Base-by-base conservation (phyloP, 257 asterid species). In the Striga asiatica region DNA sequence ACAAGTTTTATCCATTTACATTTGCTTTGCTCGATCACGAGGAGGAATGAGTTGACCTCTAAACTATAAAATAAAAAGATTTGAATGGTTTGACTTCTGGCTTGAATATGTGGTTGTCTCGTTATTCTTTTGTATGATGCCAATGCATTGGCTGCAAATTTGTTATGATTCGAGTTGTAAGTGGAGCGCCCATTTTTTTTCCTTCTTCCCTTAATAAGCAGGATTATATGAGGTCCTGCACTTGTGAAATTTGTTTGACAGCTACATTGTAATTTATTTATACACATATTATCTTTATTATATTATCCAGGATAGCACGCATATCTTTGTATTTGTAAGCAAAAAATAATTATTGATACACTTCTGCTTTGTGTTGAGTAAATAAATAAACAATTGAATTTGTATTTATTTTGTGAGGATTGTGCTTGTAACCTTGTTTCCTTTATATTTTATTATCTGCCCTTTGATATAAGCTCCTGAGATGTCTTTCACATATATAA, bases 1-100 rank as follows among this genome's bases (percentile, higher is more conserved):
- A 87, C 86, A 84, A 87, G 69, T 91, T 91, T 63, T 52, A 39
- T 13, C 98, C 98, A 0, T 91, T 84, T 75, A 67, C 97, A 4
- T 91, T 91, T 66, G 54, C 71, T 22, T 61, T 71, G 65, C 65
- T 76, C 31, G 71, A 64, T 17, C 65, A 53, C 0, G 98, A 91
- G 9, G 97, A 91, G 54, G 97, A 91, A 56, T 89, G 80, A 85
- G 54, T 32, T 27, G 57, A 9, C 62, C 6, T 32, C 17, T 25
- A 12, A 46, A 51, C 50, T 19, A 47, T 29, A 42, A 48, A 25
- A 54, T 17, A 64, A 76, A 59, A 64, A 42, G 43, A 38, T 67
- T 51, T 61, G 66, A 65, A 43, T 34, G 71, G n/a, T n/a, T 65
- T 58, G 62, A 54, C 39, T 70, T 56, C 67, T 60, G 69, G 71